Evolutionary conservation across 148 eudicot genomes (phyloP).

Genomic region (Fagopyrum tataricum): DNA sequence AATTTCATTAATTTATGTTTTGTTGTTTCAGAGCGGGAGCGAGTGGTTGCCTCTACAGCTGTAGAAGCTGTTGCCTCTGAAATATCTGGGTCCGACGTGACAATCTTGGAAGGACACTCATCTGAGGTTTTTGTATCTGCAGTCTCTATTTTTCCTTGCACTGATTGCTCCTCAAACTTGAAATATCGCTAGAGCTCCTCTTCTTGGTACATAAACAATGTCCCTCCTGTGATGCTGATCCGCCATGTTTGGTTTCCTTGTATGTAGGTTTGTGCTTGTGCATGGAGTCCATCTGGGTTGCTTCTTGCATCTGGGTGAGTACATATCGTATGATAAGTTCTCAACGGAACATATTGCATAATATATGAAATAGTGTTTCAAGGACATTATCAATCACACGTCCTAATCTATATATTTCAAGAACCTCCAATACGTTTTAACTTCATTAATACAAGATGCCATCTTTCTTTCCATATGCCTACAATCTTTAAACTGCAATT

Average conservation of each 20-base stretch:
- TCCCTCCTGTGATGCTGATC: background rate
- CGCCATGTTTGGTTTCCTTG: slow-evolving; percentile 12
- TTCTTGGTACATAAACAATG: background rate
- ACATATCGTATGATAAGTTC: background rate
- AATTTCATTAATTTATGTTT: background rate
- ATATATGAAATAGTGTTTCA: background rate
- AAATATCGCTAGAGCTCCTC: background rate
- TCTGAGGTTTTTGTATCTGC: slow-evolving; percentile 47
- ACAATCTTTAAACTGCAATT: background rate
- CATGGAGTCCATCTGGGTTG: slow-evolving; percentile 67
- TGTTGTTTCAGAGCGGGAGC: slow-evolving; percentile 34
- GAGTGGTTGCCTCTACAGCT: slow-evolving; percentile 40
- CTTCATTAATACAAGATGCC: background rate
- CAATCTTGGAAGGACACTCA: slow-evolving; percentile 52
- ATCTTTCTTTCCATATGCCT: slow-evolving; percentile 1
- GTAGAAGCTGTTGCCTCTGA: slow-evolving; percentile 32
- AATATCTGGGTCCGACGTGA: slow-evolving; percentile 42
- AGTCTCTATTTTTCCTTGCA: background rate
- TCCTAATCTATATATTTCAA: background rate
- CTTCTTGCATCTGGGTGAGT: slow-evolving; percentile 70
- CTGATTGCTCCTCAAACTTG: background rate
- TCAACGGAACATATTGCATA: background rate
- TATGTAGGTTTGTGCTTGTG: slow-evolving; percentile 63
- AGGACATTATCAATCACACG: background rate
- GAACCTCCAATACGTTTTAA: background rate